Evolutionary conservation across 768 basidiomycete genomes (phyloP).

Genomic region (Psilocybe azurescens): DNA sequence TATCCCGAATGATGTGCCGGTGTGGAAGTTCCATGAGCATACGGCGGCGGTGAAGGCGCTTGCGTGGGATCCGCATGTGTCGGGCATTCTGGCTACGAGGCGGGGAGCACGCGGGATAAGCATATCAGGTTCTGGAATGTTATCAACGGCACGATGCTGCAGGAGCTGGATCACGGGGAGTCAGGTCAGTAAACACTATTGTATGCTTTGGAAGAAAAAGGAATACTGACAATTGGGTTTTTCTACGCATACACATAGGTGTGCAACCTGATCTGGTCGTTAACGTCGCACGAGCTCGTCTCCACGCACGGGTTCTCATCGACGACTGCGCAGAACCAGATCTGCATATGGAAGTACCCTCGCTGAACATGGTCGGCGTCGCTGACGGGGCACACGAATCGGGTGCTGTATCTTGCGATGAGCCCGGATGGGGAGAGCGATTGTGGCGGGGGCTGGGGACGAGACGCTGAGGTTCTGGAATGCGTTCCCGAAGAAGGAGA

Average conservation of each 20-base stretch:
- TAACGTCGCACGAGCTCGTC: too few relatives aligned
- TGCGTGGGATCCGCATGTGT: conserved; percentile 96
- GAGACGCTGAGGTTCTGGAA: too few relatives aligned
- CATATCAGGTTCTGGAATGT: conserved; percentile 99
- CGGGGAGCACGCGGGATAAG: conserved; percentile 98
- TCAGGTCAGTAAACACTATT: conserved; percentile 63
- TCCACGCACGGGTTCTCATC: too few relatives aligned
- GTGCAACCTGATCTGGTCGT: conserved; percentile 98
- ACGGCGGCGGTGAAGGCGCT: conserved; percentile 97
- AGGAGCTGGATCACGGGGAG: conserved; percentile 93
- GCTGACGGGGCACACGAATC: too few relatives aligned
- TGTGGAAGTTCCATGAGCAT: conserved; percentile 97
- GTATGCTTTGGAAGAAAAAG: not conserved
- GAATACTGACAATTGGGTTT: not conserved
- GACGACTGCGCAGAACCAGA: too few relatives aligned
- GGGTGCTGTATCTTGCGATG: too few relatives aligned
- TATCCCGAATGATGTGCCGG: conserved; percentile 59
- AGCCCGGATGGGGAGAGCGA: too few relatives aligned
- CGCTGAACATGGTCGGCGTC: too few relatives aligned
- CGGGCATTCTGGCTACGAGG: conserved; percentile 92
- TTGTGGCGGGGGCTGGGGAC: too few relatives aligned
- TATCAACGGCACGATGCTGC: conserved; percentile 81
- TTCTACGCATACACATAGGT: conserved; percentile 56
- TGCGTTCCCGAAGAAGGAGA: conserved; percentile 75
- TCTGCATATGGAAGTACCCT: too few relatives aligned